phyloP scores from a whole-genome alignment of 768 basidiomycete genomes.

The Trametes villosa region DNA sequence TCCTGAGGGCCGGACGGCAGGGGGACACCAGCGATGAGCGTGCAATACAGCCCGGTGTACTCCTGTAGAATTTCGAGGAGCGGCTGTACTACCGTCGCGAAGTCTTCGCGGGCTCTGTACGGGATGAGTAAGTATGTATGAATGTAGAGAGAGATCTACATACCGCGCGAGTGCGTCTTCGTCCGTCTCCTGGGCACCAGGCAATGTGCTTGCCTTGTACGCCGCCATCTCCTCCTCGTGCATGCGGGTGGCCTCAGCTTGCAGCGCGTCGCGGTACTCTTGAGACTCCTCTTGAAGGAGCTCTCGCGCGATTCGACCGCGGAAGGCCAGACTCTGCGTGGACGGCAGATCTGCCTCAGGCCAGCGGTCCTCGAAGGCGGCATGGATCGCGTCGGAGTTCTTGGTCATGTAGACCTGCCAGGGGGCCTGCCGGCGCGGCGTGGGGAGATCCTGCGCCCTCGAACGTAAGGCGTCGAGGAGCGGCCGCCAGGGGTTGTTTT shows the following conservation, averaged over 20 bases:
- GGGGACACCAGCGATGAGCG: background rate
- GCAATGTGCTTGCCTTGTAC: background rate
- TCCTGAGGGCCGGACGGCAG: background rate
- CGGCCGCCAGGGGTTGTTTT: background rate
- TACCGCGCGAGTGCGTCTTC: no score
- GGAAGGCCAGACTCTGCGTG: background rate
- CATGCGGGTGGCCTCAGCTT: background rate
- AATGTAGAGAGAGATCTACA: no score
- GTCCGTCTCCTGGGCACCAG: no score
- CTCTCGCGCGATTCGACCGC: background rate
- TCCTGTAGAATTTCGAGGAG: background rate
- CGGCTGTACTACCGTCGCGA: background rate
- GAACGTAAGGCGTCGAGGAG: background rate
- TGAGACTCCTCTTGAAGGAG: background rate
- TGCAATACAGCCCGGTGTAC: background rate
- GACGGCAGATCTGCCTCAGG: background rate
- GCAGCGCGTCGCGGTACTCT: background rate
- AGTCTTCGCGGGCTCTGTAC: background rate
- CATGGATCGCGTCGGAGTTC: background rate
- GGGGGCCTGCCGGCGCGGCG: background rate
- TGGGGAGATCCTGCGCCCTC: background rate
- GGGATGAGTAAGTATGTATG: background rate
- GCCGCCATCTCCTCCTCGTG: background rate
- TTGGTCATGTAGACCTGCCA: slow-evolving; percentile 1
- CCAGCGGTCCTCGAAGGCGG: background rate